Conservation (phyloP, 2,329 filamentous ascomycete species). For the Cordyceps cateniannulata region DNA sequence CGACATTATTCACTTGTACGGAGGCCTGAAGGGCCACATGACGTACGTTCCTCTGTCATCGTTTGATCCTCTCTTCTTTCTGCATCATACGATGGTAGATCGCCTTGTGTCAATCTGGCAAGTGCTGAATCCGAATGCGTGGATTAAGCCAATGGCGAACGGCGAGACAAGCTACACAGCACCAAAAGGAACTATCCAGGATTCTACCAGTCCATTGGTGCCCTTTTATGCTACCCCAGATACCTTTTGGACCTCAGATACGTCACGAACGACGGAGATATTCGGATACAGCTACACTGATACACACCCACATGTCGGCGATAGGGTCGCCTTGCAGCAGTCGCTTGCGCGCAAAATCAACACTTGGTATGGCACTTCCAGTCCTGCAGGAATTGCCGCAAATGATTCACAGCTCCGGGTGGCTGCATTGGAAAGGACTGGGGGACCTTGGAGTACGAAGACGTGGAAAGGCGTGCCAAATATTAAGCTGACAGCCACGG, state of each 20-base stretch:
- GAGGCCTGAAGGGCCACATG: conserved; percentile 60
- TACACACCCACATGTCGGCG: conserved; percentile 26
- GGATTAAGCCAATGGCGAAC: conserved; percentile 51
- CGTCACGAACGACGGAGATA: conserved; percentile 48
- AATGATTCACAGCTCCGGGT: background rate
- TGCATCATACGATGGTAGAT: conserved; percentile 73
- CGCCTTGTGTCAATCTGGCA: conserved; percentile 74
- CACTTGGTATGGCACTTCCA: conserved; percentile 31
- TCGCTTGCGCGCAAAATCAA: conserved; percentile 45
- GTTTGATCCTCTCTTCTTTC: conserved; percentile 74
- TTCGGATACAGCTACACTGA: conserved; percentile 76
- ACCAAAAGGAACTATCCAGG: conserved; percentile 44
- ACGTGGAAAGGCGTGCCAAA: conserved; percentile 17
- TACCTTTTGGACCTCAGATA: conserved; percentile 62
- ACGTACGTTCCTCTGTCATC: conserved; percentile 64
- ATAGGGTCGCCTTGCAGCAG: conserved; percentile 23
- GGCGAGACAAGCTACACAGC: conserved; percentile 57
- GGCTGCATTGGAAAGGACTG: conserved; percentile 14
- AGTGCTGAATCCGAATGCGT: conserved; percentile 60
- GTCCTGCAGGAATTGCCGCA: conserved; percentile 17
- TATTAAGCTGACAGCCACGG: conserved; percentile 20
- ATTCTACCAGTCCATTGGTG: conserved; percentile 51
- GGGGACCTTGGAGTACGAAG: conserved; percentile 12
- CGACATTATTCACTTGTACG: conserved; percentile 54
- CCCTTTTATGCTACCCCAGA: conserved; percentile 57